A percentile compares a stretch with the other conserved stretches of the same genome.
These are phyloP conservation scores for Closterium sp. DNA, from an alignment of 139 green algal species.

Conservation along the genomic window DNA sequence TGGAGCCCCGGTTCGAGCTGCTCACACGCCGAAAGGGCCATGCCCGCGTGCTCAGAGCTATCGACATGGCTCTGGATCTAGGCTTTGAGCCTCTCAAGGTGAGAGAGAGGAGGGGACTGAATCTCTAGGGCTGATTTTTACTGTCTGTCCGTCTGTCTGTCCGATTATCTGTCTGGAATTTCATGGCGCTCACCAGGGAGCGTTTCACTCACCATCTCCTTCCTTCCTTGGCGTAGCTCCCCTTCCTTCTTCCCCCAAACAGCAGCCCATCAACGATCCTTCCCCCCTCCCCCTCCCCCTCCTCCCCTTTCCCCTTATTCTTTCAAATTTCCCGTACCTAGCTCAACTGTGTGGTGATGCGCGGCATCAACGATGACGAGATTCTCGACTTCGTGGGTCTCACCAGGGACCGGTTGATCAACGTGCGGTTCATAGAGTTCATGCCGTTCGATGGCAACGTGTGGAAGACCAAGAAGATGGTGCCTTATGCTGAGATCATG, in stretches of 20 bases:
- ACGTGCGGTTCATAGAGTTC: conserved; percentile 99
- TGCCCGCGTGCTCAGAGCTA: conserved; percentile 71
- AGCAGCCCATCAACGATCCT: too few species aligned
- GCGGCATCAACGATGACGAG: conserved; percentile 97
- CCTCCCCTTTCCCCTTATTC: conserved; percentile 9
- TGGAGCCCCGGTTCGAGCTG: conserved; percentile 78
- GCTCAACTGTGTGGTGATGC: conserved; percentile 97
- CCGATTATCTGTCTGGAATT: too few species aligned
- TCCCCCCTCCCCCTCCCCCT: neutral
- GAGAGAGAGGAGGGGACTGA: neutral
- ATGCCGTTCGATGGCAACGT: conserved; percentile 99
- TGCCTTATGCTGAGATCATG: conserved; percentile 79
- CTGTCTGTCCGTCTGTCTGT: too few species aligned
- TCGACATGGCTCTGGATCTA: conserved; percentile 72
- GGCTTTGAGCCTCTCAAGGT: conserved; percentile 85
- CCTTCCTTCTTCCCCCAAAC: too few species aligned
- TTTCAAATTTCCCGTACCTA: too few species aligned
- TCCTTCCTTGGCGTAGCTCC: too few species aligned
- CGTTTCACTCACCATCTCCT: too few species aligned
- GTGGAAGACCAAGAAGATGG: conserved; percentile 85
- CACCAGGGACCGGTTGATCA: conserved; percentile 77
- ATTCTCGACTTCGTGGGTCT: conserved; percentile 90
- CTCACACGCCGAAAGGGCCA: conserved; percentile 84
- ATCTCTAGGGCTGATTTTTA: too few species aligned
- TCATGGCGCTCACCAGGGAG: too few species aligned